phyloP scores from a whole-genome alignment of 2,329 filamentous ascomycete genomes.

The Bimuria novae-zelandiae region DNA sequence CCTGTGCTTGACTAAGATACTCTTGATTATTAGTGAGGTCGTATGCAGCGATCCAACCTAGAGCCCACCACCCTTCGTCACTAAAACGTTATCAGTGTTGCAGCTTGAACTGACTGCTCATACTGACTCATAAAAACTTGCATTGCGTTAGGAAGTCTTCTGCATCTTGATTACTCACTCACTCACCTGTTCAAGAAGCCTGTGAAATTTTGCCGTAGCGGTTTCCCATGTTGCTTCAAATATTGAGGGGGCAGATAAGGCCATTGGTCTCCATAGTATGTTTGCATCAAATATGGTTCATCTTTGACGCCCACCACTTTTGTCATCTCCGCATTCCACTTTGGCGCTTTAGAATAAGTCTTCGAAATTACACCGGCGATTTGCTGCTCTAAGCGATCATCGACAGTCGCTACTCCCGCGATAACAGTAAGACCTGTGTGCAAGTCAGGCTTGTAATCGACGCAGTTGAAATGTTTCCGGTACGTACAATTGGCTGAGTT shows the following conservation, averaged over 20 bases:
- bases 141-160: not conserved
- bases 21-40: constrained; percentile 52
- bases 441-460: not conserved
- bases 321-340: constrained; percentile 1
- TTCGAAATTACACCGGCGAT: constrained; percentile 1
- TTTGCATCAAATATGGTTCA: constrained; percentile 8
- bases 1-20: constrained; percentile 55
- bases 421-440: constrained; percentile 4
- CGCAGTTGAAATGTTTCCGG: not conserved
- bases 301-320: not conserved
- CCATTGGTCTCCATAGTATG: constrained; percentile 5
- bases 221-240: not conserved
- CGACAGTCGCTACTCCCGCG: not conserved
- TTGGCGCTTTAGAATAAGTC: constrained; percentile 1
- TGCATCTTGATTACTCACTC: not conserved
- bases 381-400: not conserved
- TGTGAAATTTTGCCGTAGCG: not conserved
- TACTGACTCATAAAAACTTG: constrained; percentile 9
- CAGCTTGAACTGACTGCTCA: not conserved
- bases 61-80: constrained; percentile 56
- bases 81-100: constrained; percentile 46
- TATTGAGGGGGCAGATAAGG: constrained; percentile 1
- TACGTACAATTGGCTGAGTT: constrained; percentile 9
- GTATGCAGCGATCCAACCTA: constrained; percentile 60
- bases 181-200: constrained; percentile 8